Evolutionary conservation across 192 early-diverging fungal genomes (phyloP).

Genomic region (Rhizophagus prolifer): DNA sequence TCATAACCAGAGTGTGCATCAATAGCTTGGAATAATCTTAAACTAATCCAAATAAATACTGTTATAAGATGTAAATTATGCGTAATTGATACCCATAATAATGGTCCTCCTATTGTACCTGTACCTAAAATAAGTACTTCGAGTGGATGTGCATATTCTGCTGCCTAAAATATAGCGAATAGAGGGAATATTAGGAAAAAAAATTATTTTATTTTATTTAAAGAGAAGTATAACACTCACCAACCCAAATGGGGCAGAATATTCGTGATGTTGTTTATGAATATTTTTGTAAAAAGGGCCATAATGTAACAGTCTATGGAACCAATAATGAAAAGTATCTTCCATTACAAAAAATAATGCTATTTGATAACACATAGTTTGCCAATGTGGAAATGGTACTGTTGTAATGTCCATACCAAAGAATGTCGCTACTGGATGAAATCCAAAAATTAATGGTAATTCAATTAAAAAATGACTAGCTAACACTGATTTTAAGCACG

Average conservation of each 20-base stretch:
- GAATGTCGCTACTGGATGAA: slow-evolving; percentile 78
- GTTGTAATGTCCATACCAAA: slow-evolving; percentile 85
- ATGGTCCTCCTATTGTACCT: slow-evolving; percentile 80
- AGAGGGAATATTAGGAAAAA: background rate
- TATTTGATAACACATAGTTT: slow-evolving; percentile 64
- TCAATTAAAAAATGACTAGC: slow-evolving; percentile 79
- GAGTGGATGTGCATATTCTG: slow-evolving; percentile 88
- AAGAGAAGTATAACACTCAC: background rate
- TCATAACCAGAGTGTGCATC: slow-evolving; percentile 93
- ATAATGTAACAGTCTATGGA: slow-evolving; percentile 87
- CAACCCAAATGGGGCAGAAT: slow-evolving; percentile 84
- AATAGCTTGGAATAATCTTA: slow-evolving; percentile 79
- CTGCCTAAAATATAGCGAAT: slow-evolving; percentile 38
- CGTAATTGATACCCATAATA: slow-evolving; percentile 66
- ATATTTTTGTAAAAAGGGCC: slow-evolving; percentile 84
- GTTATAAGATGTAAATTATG: slow-evolving; percentile 78
- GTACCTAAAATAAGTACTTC: slow-evolving; percentile 84
- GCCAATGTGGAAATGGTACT: slow-evolving; percentile 77
- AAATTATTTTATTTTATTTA: background rate
- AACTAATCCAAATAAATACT: slow-evolving; percentile 81
- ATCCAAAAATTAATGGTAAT: slow-evolving; percentile 84
- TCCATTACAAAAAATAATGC: slow-evolving; percentile 80
- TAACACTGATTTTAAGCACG: slow-evolving; percentile 70
- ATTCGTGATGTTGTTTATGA: slow-evolving; percentile 95
- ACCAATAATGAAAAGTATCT: slow-evolving; percentile 91